Evolutionary conservation across 306 rosid genomes (phyloP), one percentile per base, ranked within the genome.

Genomic region (Quercus parvula): DNA sequence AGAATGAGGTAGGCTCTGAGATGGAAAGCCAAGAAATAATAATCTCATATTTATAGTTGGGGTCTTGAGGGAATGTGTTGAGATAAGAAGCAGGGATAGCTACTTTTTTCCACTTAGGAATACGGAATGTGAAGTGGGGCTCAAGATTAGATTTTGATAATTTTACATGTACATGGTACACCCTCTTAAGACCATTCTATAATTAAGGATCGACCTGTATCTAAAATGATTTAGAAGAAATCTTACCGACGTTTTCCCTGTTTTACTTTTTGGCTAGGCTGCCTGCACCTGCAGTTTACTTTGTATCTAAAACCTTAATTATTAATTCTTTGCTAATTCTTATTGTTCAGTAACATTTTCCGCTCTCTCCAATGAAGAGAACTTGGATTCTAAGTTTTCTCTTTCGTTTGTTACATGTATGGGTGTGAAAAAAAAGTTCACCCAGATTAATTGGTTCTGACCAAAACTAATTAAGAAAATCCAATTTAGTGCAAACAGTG

Each of bases 11-110:
- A 62, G 17, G 24, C 76, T 57, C 67, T 86, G 88, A 79, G 83
- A 78, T 76, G 76, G 35, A 74, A 83, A 76, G 80, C 75, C 57
- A 78, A 77, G 80, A 62, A 38, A 71, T 57, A 11, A 11, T 25
- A 79, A 62, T 67, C 82, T 81, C 46, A 8, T 85, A 90, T 88
- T 85, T 90, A 90, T 92, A 88, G 91, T 22, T 74, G 84, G 79
- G 62, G 52, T 71, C 73, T 63, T 66, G 33, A 56, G 56, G 72
- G 46, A 52, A 70, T 25, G 81, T 10, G 62, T 76, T 46, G 51
- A 66, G 76, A 78, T 74, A 80, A 84, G 24, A 70, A 73, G 63
- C 54, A 64, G 17, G 24, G 75, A 57, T 44, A 59, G 17, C 28
- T 66, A 71, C 79, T 83, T 71, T 76, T 71, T 76, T 27, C 83